These are phyloP conservation scores for Solanum okadae DNA, from an alignment of 257 asterid species.

Conservation along the genomic window DNA sequence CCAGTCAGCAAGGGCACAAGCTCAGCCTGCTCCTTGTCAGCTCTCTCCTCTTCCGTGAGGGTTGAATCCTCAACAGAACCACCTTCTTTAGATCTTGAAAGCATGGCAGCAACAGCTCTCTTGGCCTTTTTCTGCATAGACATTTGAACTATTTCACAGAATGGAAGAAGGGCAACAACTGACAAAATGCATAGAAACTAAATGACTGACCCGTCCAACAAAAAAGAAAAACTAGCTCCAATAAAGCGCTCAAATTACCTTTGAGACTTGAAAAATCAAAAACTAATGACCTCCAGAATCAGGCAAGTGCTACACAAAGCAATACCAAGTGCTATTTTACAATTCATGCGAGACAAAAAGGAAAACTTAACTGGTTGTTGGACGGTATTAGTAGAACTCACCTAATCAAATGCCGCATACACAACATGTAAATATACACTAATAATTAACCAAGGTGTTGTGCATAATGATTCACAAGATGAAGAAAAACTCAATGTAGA, in stretches of 20 bases:
- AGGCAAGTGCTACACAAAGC: not conserved
- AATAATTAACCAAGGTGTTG: not conserved
- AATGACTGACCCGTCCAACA: not conserved
- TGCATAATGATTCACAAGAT: not conserved
- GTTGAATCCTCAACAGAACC: constrained; percentile 42
- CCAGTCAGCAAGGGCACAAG: constrained; percentile 91
- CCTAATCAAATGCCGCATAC: not conserved
- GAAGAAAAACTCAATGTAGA: not conserved
- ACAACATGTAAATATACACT: not conserved
- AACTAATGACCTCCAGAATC: not conserved
- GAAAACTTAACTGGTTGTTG: not conserved
- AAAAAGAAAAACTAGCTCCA: not conserved
- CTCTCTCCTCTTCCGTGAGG: constrained; percentile 65
- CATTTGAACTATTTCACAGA: not conserved
- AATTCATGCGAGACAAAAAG: not conserved
- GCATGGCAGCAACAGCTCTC: constrained; percentile 96
- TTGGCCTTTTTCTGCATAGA: constrained; percentile 61
- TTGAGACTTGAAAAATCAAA: not conserved
- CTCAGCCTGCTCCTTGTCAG: constrained; percentile 78
- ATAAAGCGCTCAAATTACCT: not conserved
- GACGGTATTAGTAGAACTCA: not conserved
- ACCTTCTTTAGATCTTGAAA: constrained; percentile 70
- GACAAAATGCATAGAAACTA: not conserved
- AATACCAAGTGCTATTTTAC: not conserved
- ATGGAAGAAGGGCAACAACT: not conserved